Evolutionary conservation across 148 eudicot genomes (phyloP).

Genomic region (Arbutus unedo): DNA sequence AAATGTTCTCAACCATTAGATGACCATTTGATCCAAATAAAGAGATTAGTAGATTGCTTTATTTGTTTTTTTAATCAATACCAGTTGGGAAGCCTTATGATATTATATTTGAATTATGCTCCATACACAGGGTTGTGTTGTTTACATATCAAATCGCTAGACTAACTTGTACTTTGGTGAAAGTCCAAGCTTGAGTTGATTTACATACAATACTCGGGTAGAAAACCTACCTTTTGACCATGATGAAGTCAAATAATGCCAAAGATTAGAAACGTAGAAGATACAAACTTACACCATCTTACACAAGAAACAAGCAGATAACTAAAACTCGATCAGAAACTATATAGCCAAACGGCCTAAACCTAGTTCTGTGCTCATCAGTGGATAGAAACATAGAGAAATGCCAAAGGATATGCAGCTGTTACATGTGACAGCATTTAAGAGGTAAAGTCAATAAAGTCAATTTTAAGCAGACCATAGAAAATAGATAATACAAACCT

Average conservation of each 20-base stretch:
- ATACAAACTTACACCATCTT: neutral
- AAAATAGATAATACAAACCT: conserved; percentile 38
- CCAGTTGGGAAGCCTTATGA: neutral
- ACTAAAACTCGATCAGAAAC: neutral
- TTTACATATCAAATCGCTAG: neutral
- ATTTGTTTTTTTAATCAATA: neutral
- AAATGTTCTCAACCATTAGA: neutral
- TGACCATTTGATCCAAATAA: neutral
- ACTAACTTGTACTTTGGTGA: neutral
- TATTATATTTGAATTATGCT: neutral
- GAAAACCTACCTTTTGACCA: neutral
- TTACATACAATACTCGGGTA: neutral
- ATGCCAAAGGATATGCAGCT: neutral
- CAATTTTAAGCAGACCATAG: conserved; percentile 2
- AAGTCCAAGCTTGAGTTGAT: neutral
- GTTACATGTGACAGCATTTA: neutral
- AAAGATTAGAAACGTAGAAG: neutral
- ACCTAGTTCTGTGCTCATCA: neutral
- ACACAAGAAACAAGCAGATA: neutral
- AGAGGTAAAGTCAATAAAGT: neutral
- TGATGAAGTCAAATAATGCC: conserved; percentile 1
- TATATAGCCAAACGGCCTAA: neutral
- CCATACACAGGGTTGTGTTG: neutral
- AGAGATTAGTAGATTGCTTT: too few species aligned
- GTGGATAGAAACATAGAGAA: neutral